These are phyloP conservation scores for Linderina pennispora DNA, from an alignment of 192 early-diverging fungal species.

Conservation along the genomic window DNA sequence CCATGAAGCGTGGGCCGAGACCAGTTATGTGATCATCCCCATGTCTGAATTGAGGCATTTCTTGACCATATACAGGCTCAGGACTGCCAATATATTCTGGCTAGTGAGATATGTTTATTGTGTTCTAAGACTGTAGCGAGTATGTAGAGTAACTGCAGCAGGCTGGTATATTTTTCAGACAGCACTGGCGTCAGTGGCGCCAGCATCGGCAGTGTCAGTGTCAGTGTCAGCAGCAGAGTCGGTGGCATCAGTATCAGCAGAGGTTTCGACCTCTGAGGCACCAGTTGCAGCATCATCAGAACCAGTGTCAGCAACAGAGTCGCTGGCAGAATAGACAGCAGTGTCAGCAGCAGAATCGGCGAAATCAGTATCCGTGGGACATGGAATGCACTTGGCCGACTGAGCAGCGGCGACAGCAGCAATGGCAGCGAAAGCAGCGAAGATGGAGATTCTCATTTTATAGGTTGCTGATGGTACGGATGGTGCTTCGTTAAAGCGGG, in stretches of 20 bases:
- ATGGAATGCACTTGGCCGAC: slow-evolving; percentile 31
- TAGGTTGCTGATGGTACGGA: not conserved
- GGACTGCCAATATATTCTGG: too few relatives aligned
- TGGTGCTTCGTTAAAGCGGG: too few relatives aligned
- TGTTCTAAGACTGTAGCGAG: too few relatives aligned
- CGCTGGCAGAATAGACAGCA: not conserved
- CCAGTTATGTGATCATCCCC: too few relatives aligned
- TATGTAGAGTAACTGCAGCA: too few relatives aligned
- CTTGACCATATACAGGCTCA: too few relatives aligned
- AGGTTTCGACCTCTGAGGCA: not conserved
- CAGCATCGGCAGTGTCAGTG: not conserved
- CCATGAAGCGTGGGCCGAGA: too few relatives aligned
- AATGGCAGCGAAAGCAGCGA: slow-evolving; percentile 13
- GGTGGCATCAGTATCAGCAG: not conserved
- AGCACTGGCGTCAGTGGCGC: not conserved
- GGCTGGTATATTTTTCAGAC: too few relatives aligned
- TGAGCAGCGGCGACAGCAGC: slow-evolving; percentile 18
- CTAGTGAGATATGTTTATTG: too few relatives aligned
- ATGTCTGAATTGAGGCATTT: too few relatives aligned
- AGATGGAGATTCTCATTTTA: slow-evolving; percentile 23
- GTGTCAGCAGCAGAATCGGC: slow-evolving; percentile 5
- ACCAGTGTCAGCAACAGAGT: not conserved
- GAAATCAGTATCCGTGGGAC: slow-evolving; percentile 8
- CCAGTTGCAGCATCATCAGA: not conserved
- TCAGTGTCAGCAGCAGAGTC: not conserved